These are phyloP conservation scores for Beta macrorhiza DNA, from an alignment of 179 eudicot genomes.

Conservation along the genomic window DNA sequence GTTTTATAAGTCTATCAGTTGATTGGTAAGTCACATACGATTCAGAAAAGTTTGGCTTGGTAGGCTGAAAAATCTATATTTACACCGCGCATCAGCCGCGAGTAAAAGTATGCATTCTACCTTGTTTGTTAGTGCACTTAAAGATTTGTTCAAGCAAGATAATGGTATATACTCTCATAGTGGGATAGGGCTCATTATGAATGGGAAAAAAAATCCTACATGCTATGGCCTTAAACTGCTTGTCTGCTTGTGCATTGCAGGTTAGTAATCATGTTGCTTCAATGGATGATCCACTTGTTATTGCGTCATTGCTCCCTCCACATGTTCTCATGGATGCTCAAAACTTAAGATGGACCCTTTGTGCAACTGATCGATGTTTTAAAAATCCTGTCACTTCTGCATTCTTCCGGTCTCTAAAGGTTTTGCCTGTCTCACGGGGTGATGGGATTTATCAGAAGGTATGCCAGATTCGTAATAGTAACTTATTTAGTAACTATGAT, in stretches of 20 bases:
- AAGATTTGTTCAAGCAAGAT: neutral
- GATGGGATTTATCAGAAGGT: conserved; percentile 96
- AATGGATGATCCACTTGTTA: conserved; percentile 84
- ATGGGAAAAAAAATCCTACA: too few species aligned
- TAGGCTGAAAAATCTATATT: neutral
- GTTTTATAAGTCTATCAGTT: neutral
- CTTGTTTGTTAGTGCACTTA: neutral
- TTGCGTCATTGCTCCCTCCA: conserved; percentile 80
- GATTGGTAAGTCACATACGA: neutral
- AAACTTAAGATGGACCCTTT: conserved; percentile 87
- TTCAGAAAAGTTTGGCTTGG: neutral
- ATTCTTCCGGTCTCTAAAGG: conserved; percentile 79
- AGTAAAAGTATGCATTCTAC: neutral
- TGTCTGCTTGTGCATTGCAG: conserved; percentile 36
- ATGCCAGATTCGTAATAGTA: neutral
- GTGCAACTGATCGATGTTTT: conserved; percentile 91
- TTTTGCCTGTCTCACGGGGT: conserved; percentile 88
- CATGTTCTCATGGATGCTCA: conserved; percentile 66
- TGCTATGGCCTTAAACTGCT: conserved; percentile 4
- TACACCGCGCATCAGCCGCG: neutral
- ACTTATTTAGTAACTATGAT: neutral
- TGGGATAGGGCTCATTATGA: neutral
- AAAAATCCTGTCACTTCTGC: conserved; percentile 82
- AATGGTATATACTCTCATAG: neutral
- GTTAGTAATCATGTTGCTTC: conserved; percentile 98